These are phyloP conservation scores for Clarireedia homoeocarpa DNA, from an alignment of 2,329 filamentous ascomycete genomes.

Conservation along the genomic window DNA sequence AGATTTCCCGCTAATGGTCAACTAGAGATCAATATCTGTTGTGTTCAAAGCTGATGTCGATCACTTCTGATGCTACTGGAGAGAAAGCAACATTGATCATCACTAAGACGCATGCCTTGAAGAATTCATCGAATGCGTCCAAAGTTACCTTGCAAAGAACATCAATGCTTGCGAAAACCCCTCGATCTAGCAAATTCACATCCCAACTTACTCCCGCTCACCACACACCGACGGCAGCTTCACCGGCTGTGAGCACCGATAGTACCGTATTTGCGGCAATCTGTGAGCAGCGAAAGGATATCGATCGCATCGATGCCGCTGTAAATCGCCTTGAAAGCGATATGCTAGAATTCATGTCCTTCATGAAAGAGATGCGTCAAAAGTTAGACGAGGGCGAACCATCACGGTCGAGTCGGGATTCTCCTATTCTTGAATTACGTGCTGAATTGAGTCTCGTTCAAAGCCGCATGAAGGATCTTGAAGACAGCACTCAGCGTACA, in stretches of 20 bases:
- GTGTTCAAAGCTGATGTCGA: conserved; percentile 19
- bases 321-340: conserved; percentile 24
- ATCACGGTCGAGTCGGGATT: background rate
- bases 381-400: conserved; percentile 12
- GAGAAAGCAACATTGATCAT: conserved; percentile 16
- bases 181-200: background rate
- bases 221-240: background rate
- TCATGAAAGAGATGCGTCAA: conserved; percentile 25
- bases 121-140: conserved; percentile 1
- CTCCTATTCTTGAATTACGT: conserved; percentile 6
- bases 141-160: background rate
- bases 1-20: background rate
- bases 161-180: background rate
- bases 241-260: background rate
- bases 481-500: background rate
- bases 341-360: conserved; percentile 25
- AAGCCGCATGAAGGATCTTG: background rate
- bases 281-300: conserved; percentile 23
- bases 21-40: conserved; percentile 26
- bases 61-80: conserved; percentile 20
- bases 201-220: background rate
- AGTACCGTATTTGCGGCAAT: background rate
- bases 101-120: conserved; percentile 18
- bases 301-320: conserved; percentile 24
- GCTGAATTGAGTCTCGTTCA: conserved; percentile 1